Conservation (phyloP, 2,329 filamentous ascomycete species). For the Exophiala viscosa region DNA sequence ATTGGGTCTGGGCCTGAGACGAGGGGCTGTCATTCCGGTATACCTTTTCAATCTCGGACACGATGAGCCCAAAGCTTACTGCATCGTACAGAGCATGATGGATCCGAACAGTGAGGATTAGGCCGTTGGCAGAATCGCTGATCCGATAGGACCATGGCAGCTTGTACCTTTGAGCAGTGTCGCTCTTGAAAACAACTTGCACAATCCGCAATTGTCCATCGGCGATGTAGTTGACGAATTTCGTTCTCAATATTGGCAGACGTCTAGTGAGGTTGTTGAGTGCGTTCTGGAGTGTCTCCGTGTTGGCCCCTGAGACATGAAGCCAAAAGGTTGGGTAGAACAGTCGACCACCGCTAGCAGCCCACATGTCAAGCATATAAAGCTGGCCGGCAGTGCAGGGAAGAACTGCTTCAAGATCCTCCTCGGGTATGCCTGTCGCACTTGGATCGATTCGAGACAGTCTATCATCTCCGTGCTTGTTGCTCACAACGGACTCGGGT, state of each 20-base stretch:
- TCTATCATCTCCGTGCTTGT: neutral
- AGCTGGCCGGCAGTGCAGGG: conserved; percentile 73
- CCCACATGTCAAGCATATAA: conserved; percentile 77
- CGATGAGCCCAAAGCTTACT: conserved; percentile 66
- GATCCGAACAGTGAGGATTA: conserved; percentile 54
- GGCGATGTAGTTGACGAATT: conserved; percentile 46
- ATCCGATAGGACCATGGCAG: conserved; percentile 16
- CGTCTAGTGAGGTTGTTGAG: conserved; percentile 59
- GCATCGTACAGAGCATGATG: conserved; percentile 90
- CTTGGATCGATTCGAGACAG: neutral
- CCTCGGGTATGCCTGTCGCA: conserved; percentile 37
- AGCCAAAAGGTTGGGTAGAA: conserved; percentile 75
- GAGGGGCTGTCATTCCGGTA: conserved; percentile 34
- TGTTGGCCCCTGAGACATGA: conserved; percentile 42
- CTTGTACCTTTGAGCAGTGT: conserved; percentile 17
- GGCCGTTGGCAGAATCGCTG: neutral
- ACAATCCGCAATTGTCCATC: conserved; percentile 23
- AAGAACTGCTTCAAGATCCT: conserved; percentile 55
- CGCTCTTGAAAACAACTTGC: conserved; percentile 19
- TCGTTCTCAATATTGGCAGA: conserved; percentile 65
- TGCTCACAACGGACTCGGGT: neutral
- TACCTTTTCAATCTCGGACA: conserved; percentile 49
- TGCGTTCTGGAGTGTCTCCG: conserved; percentile 48
- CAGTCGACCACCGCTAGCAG: conserved; percentile 59
- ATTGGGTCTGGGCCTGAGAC: conserved; percentile 29